A percentile compares a stretch with the other conserved stretches of the same genome.
Conservation (phyloP, 257 asterid genomes). For the Petunia secreta region DNA sequence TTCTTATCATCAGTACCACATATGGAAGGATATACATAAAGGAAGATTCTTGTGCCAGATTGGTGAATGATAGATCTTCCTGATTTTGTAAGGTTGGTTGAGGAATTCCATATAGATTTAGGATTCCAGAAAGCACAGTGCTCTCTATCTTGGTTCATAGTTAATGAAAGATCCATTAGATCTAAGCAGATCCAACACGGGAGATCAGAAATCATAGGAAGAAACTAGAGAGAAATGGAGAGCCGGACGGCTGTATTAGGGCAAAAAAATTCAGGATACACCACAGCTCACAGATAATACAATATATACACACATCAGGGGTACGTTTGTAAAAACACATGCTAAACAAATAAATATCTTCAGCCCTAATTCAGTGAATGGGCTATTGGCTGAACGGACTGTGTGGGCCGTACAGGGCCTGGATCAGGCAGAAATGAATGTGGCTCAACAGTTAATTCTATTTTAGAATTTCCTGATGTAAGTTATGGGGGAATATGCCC, state of each 20-base stretch:
- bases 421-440: background rate
- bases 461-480: background rate
- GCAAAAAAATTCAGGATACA: background rate
- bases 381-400: background rate
- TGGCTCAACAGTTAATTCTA: background rate
- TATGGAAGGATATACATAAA: background rate
- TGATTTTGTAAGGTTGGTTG: no score
- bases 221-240: background rate
- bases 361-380: conserved; percentile 5
- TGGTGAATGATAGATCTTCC: no score
- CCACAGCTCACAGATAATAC: background rate
- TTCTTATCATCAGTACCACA: background rate
- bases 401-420: background rate
- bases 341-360: background rate
- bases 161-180: background rate
- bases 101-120: background rate
- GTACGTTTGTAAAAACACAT: conserved; percentile 3
- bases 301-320: background rate
- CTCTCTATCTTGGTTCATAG: background rate
- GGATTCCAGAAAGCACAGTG: background rate
- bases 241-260: background rate
- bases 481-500: background rate
- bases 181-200: background rate
- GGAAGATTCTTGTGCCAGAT: background rate
- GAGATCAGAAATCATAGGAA: background rate